Percentiles rank a stretch among this genome's conserved stretches.
Conservation (phyloP, 352 stramenopile species). For the Pythium rhizo-oryzae region DNA sequence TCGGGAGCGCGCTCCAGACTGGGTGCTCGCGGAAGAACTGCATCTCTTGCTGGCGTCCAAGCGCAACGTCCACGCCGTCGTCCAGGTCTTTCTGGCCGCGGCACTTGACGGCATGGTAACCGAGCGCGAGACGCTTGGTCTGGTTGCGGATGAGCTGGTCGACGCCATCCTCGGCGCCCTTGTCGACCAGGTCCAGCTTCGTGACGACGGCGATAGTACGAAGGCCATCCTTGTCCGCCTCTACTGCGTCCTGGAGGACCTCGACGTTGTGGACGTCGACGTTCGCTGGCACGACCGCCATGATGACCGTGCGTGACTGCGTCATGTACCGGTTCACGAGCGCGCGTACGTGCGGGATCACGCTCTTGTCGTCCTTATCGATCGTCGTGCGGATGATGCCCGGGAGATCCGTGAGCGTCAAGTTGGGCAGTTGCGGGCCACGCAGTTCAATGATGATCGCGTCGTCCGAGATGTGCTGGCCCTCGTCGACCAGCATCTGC, state of each 20-base stretch:
- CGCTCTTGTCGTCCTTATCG: constrained; percentile 61
- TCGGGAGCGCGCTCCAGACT: constrained; percentile 42
- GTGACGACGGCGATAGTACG: constrained; percentile 90
- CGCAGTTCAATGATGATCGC: constrained; percentile 75
- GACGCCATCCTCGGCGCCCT: constrained; percentile 66
- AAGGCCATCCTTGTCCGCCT: constrained; percentile 63
- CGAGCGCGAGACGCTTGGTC: constrained; percentile 65
- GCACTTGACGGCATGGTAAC: constrained; percentile 90
- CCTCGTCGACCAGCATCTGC: constrained; percentile 66
- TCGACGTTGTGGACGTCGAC: constrained; percentile 88
- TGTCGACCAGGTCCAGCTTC: constrained; percentile 89
- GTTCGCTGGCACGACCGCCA: constrained; percentile 85
- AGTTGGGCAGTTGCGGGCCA: constrained; percentile 61
- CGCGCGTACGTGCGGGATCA: constrained; percentile 70
- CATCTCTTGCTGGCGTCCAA: constrained; percentile 54
- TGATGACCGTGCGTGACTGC: constrained; percentile 80
- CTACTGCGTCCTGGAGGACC: constrained; percentile 68
- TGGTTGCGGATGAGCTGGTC: constrained; percentile 76
- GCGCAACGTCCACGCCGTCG: constrained; percentile 52
- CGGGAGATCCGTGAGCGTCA: constrained; percentile 84
- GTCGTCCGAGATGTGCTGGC: constrained; percentile 76
- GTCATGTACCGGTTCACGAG: constrained; percentile 76
- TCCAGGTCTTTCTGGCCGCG: constrained; percentile 72
- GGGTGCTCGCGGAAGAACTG: constrained; percentile 58
- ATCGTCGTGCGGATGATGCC: constrained; percentile 74